Conservation (phyloP, 2,329 filamentous ascomycete genomes). For the Thielaviopsis musarum region DNA sequence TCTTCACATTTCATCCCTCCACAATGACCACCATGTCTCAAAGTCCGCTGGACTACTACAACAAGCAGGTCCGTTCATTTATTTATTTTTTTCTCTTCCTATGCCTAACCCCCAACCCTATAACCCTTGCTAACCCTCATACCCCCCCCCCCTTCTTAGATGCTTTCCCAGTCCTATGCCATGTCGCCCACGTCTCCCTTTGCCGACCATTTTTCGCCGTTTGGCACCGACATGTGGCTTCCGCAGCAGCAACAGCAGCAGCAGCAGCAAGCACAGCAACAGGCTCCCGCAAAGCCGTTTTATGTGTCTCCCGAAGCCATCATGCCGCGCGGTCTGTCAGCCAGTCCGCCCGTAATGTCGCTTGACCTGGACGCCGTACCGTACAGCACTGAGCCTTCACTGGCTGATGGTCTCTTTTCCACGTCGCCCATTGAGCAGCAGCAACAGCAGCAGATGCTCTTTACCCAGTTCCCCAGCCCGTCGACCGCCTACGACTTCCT, state of each 20-base stretch:
- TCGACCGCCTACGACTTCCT: constrained; percentile 6
- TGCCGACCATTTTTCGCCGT: constrained; percentile 2
- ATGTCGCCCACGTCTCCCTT: constrained; percentile 6
- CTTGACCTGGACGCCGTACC: constrained; percentile 3
- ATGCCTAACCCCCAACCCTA: neutral
- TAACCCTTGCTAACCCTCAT: no score
- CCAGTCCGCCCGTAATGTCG: constrained; percentile 5
- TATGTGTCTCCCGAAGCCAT: constrained; percentile 8
- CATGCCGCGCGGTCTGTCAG: constrained; percentile 8
- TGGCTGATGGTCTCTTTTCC: constrained; percentile 3
- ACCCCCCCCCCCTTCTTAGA: no score
- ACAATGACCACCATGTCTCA: constrained; percentile 10
- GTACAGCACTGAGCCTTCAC: neutral
- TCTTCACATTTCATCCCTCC: neutral
- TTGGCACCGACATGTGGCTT: constrained; percentile 6
- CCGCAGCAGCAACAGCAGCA: neutral
- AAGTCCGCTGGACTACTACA: constrained; percentile 10
- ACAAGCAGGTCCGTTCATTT: constrained; percentile 6
- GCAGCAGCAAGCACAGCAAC: neutral
- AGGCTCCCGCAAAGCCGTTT: constrained; percentile 3
- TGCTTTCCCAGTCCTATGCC: neutral
- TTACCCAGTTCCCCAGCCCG: constrained; percentile 1
- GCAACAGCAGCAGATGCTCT: neutral
- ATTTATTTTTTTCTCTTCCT: neutral
- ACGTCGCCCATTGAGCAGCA: constrained; percentile 6